Base-by-base conservation (phyloP, 495 filamentous ascomycete species). In the Penicillium atrosanguineum region DNA sequence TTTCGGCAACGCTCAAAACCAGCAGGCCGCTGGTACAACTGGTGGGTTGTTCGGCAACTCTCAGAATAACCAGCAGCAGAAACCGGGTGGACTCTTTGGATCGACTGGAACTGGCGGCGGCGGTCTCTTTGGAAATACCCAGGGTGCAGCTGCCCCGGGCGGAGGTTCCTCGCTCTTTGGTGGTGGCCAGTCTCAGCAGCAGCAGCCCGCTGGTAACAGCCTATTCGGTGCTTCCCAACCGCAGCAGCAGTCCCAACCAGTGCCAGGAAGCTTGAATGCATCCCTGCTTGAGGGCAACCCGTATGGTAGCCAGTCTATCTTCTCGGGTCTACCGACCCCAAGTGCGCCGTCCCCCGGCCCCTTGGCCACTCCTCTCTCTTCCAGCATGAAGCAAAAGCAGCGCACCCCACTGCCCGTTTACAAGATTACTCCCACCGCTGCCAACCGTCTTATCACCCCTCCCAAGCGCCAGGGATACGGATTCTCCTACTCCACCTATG, bases 401-500 rank as follows among this genome's bases (percentile, higher is more conserved):
- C 85, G 83, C 53, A 84, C 80, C 52, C 86, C 90, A 6, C 67
- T 96, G 50, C 94, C 95, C 7, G 83, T 91, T 59, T 92, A 95
- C 72, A 94, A 90, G 68, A 83, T 97, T 55, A 94, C 88, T 21
- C 90, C 91, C 1, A 83, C 81, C 29, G 87, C 89, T 39, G 82
- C 89, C 44, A 85, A 87, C 31, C 84, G 89, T 23, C 80, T 91
- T 20, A 76, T 86, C 23, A 96, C 92, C 3, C 94, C 94, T 4
- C 87, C 89, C 50, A 90, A 87, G 64, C 77, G 79, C 46, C 79
- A 81, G 44, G 88, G 88, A 3, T 96, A 86, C 66, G 91, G 91
- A 7, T 95, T 96, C 69, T 88, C 86, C 7, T 95, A 95, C 68
- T 95, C 90, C 50, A 89, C 84, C 23, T 95, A 94, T 61, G 89